Conservation (phyloP, 805 yeast genomes). For the Saturnispora hagleri region DNA sequence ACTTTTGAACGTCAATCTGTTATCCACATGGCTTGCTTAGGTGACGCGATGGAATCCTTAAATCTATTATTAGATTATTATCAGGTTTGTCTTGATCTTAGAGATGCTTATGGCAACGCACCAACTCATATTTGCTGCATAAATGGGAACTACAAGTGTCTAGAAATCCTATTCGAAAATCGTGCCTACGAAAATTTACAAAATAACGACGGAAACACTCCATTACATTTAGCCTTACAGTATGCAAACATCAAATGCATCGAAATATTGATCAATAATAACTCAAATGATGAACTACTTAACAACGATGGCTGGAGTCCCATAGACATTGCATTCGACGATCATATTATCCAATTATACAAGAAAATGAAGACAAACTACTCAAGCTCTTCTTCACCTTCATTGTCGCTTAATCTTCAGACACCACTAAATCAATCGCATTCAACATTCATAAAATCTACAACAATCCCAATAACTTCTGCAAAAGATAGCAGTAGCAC, state of each 20-base stretch:
- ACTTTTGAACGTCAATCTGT: slow-evolving; percentile 55
- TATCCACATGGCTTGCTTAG: slow-evolving; percentile 57
- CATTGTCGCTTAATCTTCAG: slow-evolving; percentile 6
- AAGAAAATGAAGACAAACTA: slow-evolving; percentile 23
- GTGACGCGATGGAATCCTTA: slow-evolving; percentile 52
- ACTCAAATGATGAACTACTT: slow-evolving; percentile 37
- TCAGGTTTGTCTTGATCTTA: slow-evolving; percentile 37
- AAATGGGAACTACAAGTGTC: slow-evolving; percentile 52
- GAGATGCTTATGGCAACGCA: slow-evolving; percentile 41
- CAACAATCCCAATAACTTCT: neutral
- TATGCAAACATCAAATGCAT: slow-evolving; percentile 54
- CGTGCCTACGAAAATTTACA: slow-evolving; percentile 70
- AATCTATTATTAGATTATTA: slow-evolving; percentile 63
- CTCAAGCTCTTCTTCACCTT: slow-evolving; percentile 14
- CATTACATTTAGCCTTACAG: slow-evolving; percentile 75
- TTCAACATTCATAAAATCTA: neutral
- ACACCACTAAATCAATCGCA: slow-evolving; percentile 15
- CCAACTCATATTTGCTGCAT: slow-evolving; percentile 64
- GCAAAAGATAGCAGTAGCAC: neutral
- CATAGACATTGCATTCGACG: slow-evolving; percentile 47
- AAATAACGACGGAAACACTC: slow-evolving; percentile 71
- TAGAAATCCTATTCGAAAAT: slow-evolving; percentile 54
- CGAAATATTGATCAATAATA: slow-evolving; percentile 40
- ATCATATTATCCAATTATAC: slow-evolving; percentile 39
- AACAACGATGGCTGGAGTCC: slow-evolving; percentile 63